Percentiles rank a stretch among this genome's conserved stretches.
phyloP scores from a whole-genome alignment of 192 early-diverging fungal species.

The Lunasporangiospora selenospora region DNA sequence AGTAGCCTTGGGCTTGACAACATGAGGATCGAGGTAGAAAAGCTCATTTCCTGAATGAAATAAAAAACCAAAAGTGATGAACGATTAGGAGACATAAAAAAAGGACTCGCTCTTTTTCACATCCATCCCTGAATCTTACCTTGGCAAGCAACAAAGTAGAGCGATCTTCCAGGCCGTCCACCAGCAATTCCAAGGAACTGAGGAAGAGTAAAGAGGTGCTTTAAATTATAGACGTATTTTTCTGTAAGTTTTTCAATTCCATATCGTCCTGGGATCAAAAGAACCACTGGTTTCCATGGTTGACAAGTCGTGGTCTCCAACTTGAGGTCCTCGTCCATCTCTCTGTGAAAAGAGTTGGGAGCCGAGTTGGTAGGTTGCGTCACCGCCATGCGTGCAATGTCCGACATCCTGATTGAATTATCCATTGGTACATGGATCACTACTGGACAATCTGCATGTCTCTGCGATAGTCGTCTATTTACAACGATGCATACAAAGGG shows the following conservation, averaged over 20 bases:
- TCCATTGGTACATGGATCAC: constrained; percentile 36
- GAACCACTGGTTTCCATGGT: constrained; percentile 42
- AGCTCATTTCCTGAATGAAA: constrained; percentile 38
- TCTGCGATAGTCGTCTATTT: constrained; percentile 24
- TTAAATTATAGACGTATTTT: constrained; percentile 14
- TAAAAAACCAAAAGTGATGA: background rate
- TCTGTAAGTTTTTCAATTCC: constrained; percentile 16
- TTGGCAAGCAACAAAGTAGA: constrained; percentile 50
- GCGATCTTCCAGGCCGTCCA: constrained; percentile 44
- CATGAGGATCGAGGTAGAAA: constrained; percentile 47
- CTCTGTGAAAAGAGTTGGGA: background rate
- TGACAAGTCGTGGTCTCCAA: background rate
- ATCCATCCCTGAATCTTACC: constrained; percentile 9
- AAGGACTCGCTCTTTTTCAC: too few relatives aligned
- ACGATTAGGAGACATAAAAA: background rate
- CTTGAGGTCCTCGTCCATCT: too few relatives aligned
- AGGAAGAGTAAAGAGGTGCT: constrained; percentile 43
- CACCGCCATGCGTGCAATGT: constrained; percentile 6
- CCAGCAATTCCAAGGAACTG: constrained; percentile 53
- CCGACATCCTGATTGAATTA: constrained; percentile 17
- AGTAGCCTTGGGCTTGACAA: constrained; percentile 35
- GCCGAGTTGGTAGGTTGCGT: too few relatives aligned
- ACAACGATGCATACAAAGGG: background rate
- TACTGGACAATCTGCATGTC: constrained; percentile 42
- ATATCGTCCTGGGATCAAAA: constrained; percentile 39